phyloP scores from a whole-genome alignment of 179 eudicot genomes.

The Pouteria campechiana region DNA sequence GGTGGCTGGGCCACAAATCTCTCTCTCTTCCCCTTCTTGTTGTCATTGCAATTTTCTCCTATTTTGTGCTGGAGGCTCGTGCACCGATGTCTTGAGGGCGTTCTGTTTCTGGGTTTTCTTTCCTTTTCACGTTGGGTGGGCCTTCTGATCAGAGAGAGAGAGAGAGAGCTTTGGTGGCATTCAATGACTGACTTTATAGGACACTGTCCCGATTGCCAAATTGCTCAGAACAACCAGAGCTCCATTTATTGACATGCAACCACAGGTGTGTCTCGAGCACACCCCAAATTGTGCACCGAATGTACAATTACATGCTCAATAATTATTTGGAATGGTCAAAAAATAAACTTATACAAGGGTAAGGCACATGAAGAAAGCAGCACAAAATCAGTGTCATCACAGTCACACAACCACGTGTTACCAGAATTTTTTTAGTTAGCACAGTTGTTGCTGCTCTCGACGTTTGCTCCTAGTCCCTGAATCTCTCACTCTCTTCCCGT shows the following conservation, averaged over 20 bases:
- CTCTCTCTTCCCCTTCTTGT: constrained; percentile 3
- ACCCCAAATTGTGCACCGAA: too few relatives aligned
- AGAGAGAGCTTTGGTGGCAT: constrained; percentile 2
- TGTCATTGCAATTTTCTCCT: neutral
- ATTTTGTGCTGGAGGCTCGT: constrained; percentile 2
- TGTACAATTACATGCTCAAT: too few relatives aligned
- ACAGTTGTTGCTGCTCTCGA: too few relatives aligned
- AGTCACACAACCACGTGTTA: too few relatives aligned
- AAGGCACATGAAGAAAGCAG: too few relatives aligned
- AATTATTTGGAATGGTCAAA: too few relatives aligned
- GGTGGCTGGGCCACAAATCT: too few relatives aligned
- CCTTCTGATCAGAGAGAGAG: neutral
- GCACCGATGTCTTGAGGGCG: constrained; percentile 6
- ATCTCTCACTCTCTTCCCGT: neutral
- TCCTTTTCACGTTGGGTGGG: neutral
- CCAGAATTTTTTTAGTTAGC: too few relatives aligned
- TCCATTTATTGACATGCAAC: neutral
- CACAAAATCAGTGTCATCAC: too few relatives aligned
- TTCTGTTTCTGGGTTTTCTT: constrained; percentile 5
- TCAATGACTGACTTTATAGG: constrained; percentile 2
- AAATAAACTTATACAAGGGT: too few relatives aligned
- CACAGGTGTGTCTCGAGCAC: too few relatives aligned
- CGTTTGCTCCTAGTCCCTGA: neutral
- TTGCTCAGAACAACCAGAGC: neutral
- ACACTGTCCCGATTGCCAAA: neutral